Conservation (phyloP, 2,329 filamentous ascomycete species). For the Cladosporium sp. region DNA sequence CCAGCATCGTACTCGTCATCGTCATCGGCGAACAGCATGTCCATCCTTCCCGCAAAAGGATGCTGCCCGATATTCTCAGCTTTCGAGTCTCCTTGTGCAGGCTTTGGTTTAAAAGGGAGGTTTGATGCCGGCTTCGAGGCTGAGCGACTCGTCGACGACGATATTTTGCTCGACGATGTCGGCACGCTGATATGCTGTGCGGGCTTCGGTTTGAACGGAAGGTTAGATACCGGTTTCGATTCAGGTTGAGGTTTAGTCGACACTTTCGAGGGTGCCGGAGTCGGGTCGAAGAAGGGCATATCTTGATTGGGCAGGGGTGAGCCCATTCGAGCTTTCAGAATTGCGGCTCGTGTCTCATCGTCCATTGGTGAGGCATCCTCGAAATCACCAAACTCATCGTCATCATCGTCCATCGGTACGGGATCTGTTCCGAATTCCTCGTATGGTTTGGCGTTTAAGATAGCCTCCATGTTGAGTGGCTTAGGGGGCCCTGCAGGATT, state of each 20-base stretch:
- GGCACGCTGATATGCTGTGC: not conserved
- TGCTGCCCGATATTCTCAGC: slow-evolving; percentile 20
- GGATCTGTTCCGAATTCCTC: slow-evolving; percentile 16
- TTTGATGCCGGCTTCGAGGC: not conserved
- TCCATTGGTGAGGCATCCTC: slow-evolving; percentile 33
- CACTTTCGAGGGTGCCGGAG: not conserved
- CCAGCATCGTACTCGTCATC: slow-evolving; percentile 33
- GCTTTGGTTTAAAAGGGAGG: slow-evolving; percentile 20
- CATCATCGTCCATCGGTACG: slow-evolving; percentile 33
- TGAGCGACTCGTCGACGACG: not conserved
- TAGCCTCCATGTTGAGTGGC: slow-evolving; percentile 36
- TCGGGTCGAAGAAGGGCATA: slow-evolving; percentile 10
- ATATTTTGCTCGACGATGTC: not conserved
- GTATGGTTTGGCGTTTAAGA: slow-evolving; percentile 7
- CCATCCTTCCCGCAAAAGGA: slow-evolving; percentile 32
- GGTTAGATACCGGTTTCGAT: not conserved
- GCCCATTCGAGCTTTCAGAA: slow-evolving; percentile 7
- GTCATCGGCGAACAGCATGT: slow-evolving; percentile 29
- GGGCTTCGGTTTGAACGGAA: slow-evolving; percentile 10
- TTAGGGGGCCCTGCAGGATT: slow-evolving; percentile 8
- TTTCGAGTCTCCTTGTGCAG: not conserved
- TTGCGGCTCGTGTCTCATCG: slow-evolving; percentile 1
- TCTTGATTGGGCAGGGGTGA: slow-evolving; percentile 4
- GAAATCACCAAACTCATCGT: slow-evolving; percentile 54
- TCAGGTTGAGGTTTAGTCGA: not conserved